Evolutionary conservation across 2,329 filamentous ascomycete genomes (phyloP).

Genomic region (Sarocladium brachiariae): DNA sequence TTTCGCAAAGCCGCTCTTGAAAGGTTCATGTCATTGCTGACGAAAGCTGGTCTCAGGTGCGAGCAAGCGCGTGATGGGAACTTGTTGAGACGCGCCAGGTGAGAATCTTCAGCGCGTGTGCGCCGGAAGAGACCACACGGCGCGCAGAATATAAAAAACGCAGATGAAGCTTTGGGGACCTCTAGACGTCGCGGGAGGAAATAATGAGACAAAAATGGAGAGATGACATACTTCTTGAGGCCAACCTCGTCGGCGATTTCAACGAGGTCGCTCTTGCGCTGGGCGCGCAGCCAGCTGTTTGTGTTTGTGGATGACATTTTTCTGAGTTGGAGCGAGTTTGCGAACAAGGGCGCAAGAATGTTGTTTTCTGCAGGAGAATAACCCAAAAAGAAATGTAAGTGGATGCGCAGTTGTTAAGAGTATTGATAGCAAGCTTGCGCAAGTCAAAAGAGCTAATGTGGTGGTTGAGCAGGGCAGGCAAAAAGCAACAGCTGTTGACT

Average conservation of each 20-base stretch:
- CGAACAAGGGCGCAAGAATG: not conserved
- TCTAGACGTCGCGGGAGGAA: not conserved
- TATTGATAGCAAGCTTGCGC: constrained; percentile 3
- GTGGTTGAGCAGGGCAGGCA: not conserved
- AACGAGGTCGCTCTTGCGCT: constrained; percentile 75
- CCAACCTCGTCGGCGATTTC: constrained; percentile 67
- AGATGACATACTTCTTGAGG: constrained; percentile 61
- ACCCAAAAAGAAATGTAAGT: constrained; percentile 1
- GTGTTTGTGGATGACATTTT: constrained; percentile 26
- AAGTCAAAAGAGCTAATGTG: constrained; percentile 1
- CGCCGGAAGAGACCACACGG: not conserved
- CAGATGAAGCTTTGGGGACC: not conserved
- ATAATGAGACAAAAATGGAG: constrained; percentile 10
- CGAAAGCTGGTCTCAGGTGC: no score
- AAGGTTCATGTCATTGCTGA: no score
- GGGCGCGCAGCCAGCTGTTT: constrained; percentile 69
- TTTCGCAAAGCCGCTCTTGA: no score
- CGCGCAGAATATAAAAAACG: not conserved
- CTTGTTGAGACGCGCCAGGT: not conserved
- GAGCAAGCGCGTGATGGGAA: not conserved
- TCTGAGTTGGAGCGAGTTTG: not conserved
- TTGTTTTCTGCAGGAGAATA: not conserved
- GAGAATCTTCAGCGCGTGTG: constrained; percentile 5
- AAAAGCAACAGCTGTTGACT: constrained; percentile 8
- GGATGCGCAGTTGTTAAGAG: not conserved